Conservation (phyloP, 2,329 filamentous ascomycete species). For the Tolypocladium paradoxum region DNA sequence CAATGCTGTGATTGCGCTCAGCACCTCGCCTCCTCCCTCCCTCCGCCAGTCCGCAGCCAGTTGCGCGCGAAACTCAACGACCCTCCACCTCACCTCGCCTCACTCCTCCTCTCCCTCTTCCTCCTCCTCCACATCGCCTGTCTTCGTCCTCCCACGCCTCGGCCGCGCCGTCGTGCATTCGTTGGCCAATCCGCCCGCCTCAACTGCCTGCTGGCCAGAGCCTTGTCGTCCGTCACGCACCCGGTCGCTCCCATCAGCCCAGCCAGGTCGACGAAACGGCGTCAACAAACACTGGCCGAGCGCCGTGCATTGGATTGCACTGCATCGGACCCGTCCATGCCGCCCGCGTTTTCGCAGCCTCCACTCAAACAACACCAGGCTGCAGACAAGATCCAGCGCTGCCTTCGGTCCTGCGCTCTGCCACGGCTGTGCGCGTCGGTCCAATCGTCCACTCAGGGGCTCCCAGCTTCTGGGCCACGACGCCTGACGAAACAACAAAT, state of each 20-base stretch:
- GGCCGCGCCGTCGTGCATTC: neutral
- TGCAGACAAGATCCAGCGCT: constrained; percentile 1
- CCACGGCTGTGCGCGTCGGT: neutral
- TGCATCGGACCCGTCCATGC: neutral
- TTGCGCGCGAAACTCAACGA: neutral
- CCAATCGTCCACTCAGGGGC: constrained; percentile 12
- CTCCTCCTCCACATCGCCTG: neutral
- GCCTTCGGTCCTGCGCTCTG: neutral
- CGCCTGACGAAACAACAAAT: constrained; percentile 22
- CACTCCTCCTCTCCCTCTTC: neutral
- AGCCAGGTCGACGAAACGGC: constrained; percentile 6
- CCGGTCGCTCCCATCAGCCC: neutral
- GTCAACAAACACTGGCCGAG: constrained; percentile 7
- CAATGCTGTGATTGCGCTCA: neutral
- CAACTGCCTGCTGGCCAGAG: neutral
- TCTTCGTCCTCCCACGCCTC: neutral
- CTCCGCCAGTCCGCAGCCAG: neutral
- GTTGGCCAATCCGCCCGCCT: neutral
- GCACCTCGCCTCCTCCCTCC: neutral
- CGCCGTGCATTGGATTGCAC: neutral
- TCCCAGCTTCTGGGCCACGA: constrained; percentile 11
- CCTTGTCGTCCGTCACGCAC: constrained; percentile 3
- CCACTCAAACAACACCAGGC: neutral
- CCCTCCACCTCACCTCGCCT: neutral
- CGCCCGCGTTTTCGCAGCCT: constrained; percentile 1